Base-by-base conservation (phyloP, 192 early-diverging fungal species). In the Glomus cerebriforme region DNA sequence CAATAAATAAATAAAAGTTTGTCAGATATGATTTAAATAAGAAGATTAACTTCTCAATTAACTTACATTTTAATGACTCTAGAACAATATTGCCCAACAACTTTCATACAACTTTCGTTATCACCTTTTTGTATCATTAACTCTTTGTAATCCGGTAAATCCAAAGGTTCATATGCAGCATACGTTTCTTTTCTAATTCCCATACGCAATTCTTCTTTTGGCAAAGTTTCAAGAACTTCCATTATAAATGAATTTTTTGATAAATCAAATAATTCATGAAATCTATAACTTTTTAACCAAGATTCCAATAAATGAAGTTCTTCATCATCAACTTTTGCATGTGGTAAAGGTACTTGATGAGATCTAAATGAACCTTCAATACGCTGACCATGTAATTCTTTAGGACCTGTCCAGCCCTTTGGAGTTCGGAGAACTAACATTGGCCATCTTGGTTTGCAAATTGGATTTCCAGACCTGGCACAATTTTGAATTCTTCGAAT, bases 401-500 rank as follows among this genome's bases (percentile, higher is more conserved):
- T 77, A 7, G 85, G 85, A 3, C 85, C 83, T 15, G 85, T 86
- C 85, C 85, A 86, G 9, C 85, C 85, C 73, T 86, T 86, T 15
- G 85, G 85, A 24, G 81, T 81, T 49, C 84, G 79, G 2, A 86
- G 79, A 78, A 85, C 68, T 9, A 86, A 29, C 80, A 85, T 84
- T 8, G 85, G 85, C 85, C 85, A 86, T 26, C 81, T 73, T 39
- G 85, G 85, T 70, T 86, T 84, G 60, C 32, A 70, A 37, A 86
- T 80, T 13, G 85, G 82, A 29, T 81, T 78, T 24, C 79, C 84
- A 9, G 69, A 70, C 4, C 85, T 78, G n/a, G 85, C 85, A 15
- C 71, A 74, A 29, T 79, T 68, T 59, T 86, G 85, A 29, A 86
- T 86, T 6, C 49, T 68, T 24, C 79, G 83, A 58, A 86, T 86